phyloP scores from a whole-genome alignment of 116 monocot species.

The Trichopus zeylanicus region DNA sequence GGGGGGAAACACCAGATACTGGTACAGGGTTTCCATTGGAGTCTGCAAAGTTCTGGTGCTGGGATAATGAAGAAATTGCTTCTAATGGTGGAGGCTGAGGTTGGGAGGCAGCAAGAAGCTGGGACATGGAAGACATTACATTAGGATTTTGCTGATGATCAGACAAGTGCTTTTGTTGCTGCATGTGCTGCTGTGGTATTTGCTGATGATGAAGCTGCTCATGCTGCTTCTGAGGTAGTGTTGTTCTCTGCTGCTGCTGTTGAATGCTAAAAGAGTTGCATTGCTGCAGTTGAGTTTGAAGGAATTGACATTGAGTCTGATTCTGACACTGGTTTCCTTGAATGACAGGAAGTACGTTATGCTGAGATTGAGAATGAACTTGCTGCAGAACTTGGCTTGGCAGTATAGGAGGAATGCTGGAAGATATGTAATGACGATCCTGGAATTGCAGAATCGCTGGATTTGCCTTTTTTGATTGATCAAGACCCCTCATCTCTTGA shows the following conservation, averaged over 20 bases:
- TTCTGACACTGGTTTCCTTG: slow-evolving; percentile 29
- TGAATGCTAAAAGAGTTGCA: slow-evolving; percentile 27
- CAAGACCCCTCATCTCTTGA: slow-evolving; percentile 51
- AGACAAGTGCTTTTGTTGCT: slow-evolving; percentile 17
- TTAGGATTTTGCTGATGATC: slow-evolving; percentile 26
- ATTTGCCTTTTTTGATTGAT: slow-evolving; percentile 43
- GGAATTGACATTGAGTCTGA: slow-evolving; percentile 29
- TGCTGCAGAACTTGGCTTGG: slow-evolving; percentile 46
- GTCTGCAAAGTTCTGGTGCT: slow-evolving; percentile 35
- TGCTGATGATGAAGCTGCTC: too few species aligned
- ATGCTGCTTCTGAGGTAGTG: not conserved
- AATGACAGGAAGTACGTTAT: slow-evolving; percentile 35
- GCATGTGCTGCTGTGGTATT: slow-evolving; percentile 10
- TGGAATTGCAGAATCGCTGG: slow-evolving; percentile 65
- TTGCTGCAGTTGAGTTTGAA: slow-evolving; percentile 35
- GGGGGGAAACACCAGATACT: slow-evolving; percentile 25
- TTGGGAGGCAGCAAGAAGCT: slow-evolving; percentile 32
- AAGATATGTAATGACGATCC: slow-evolving; percentile 35
- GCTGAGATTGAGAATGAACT: slow-evolving; percentile 38
- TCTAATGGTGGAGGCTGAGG: slow-evolving; percentile 22
- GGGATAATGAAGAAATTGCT: slow-evolving; percentile 25
- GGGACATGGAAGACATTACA: slow-evolving; percentile 28
- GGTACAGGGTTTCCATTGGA: slow-evolving; percentile 24
- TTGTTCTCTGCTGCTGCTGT: slow-evolving; percentile 5
- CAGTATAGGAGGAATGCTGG: slow-evolving; percentile 21